These are phyloP conservation scores for Dorcoceras hygrometricum DNA, from an alignment of 257 asterid genomes.

Conservation along the genomic window DNA sequence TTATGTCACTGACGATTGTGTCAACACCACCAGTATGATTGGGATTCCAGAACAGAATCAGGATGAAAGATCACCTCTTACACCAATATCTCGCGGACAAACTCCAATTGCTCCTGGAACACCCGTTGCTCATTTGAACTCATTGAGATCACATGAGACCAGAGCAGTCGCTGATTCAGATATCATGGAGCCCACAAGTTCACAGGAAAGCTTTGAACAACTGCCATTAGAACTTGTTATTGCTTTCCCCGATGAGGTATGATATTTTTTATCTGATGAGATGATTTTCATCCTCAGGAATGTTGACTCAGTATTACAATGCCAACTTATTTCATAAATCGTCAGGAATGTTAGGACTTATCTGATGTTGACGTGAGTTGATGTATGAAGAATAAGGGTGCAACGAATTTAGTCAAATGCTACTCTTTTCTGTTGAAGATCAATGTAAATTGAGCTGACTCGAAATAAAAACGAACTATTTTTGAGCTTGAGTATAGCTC, in stretches of 20 bases:
- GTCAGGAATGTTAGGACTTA: too few relatives aligned
- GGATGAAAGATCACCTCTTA: not conserved
- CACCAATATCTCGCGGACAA: slow-evolving; percentile 29
- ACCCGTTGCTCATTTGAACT: slow-evolving; percentile 42
- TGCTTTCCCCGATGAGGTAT: slow-evolving; percentile 44
- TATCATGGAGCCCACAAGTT: slow-evolving; percentile 34
- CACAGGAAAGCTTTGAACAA: slow-evolving; percentile 38
- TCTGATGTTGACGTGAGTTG: not conserved
- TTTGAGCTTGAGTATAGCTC: not conserved
- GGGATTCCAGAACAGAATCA: not conserved
- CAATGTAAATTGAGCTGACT: not conserved
- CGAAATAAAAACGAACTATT: too few relatives aligned
- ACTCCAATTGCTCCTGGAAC: slow-evolving; percentile 65
- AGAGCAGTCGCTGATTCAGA: slow-evolving; percentile 32
- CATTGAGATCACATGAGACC: slow-evolving; percentile 42
- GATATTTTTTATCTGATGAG: not conserved
- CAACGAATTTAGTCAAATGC: not conserved
- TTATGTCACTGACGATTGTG: slow-evolving; percentile 14
- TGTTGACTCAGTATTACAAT: too few relatives aligned
- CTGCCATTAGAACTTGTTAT: slow-evolving; percentile 30
- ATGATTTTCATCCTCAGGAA: too few relatives aligned
- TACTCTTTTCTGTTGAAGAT: not conserved
- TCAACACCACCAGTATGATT: slow-evolving; percentile 20
- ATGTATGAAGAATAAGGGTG: not conserved
- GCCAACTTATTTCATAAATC: too few relatives aligned